A percentile compares a stretch with the other conserved stretches of the same genome.
phyloP scores from a whole-genome alignment of 225 moss, liverwort and hornwort species.

The Pleurozium schreberi region DNA sequence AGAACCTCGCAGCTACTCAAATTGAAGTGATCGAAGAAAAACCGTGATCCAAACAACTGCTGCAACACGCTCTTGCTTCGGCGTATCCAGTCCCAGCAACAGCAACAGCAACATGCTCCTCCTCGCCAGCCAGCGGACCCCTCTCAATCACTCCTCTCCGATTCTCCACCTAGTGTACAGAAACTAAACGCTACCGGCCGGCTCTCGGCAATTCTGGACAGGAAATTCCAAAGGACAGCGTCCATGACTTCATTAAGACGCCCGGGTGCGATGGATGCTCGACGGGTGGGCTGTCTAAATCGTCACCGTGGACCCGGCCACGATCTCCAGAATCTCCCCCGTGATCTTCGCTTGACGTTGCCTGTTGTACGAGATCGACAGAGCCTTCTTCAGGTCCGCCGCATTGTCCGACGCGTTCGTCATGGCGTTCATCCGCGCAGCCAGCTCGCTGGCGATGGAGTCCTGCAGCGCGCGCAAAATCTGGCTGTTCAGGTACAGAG shows the following conservation, averaged over 20 bases:
- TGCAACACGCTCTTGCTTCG: background rate
- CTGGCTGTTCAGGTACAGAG: conserved; percentile 78
- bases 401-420: conserved; percentile 82
- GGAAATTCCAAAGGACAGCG: background rate
- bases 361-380: conserved; percentile 64
- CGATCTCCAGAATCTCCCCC: conserved; percentile 73
- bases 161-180: conserved; percentile 38
- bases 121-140: background rate
- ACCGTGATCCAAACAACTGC: background rate
- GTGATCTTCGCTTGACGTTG: conserved; percentile 86
- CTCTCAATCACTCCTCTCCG: background rate
- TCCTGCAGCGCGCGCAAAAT: conserved; percentile 76
- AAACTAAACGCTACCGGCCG: background rate
- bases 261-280: background rate
- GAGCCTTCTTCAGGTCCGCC: conserved; percentile 50
- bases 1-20: conserved; percentile 7
- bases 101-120: background rate
- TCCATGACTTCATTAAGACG: background rate
- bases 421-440: conserved; percentile 89
- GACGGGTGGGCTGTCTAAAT: conserved; percentile 12
- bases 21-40: conserved; percentile 6
- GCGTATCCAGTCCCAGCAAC: background rate
- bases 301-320: conserved; percentile 41
- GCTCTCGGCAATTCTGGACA: background rate
- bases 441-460: conserved; percentile 71